A percentile compares a stretch with the other conserved stretches of the same genome.
Evolutionary conservation across 306 rosid species (phyloP).

Genomic region (Trifolium pratense): DNA sequence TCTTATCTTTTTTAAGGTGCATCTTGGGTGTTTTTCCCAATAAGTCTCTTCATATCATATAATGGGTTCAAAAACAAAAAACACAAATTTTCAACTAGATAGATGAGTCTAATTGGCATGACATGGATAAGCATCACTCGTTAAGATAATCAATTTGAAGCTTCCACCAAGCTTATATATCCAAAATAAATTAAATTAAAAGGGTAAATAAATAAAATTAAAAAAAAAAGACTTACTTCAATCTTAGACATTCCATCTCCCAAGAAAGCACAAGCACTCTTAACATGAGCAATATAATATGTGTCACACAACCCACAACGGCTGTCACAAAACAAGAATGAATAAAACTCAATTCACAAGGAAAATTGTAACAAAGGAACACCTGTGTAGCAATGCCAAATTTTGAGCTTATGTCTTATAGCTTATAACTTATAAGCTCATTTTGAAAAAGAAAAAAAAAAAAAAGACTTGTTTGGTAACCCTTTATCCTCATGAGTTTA

Average conservation of each 20-base stretch:
- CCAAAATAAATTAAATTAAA: slow-evolving; percentile 6
- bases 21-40: too few species aligned
- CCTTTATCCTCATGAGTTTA: too few species aligned
- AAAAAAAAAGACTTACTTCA: slow-evolving; percentile 62
- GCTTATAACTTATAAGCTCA: too few species aligned
- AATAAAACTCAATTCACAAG: neutral
- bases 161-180: slow-evolving; percentile 3
- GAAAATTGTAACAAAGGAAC: neutral
- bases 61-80: neutral
- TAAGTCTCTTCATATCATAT: neutral
- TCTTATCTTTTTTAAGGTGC: too few species aligned
- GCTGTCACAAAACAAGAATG: slow-evolving; percentile 51
- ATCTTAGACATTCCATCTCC: slow-evolving; percentile 97
- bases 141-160: neutral
- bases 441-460: too few species aligned
- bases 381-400: too few species aligned
- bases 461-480: too few species aligned
- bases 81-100: neutral
- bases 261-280: slow-evolving; percentile 95
- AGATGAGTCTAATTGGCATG: neutral
- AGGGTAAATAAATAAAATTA: too few species aligned
- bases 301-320: slow-evolving; percentile 95
- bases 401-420: too few species aligned
- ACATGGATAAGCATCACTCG: slow-evolving; percentile 11
- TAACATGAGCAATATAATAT: slow-evolving; percentile 93